Evolutionary conservation across 2,329 filamentous ascomycete genomes (phyloP).

Genomic region (Trichoderma guizhouense): DNA sequence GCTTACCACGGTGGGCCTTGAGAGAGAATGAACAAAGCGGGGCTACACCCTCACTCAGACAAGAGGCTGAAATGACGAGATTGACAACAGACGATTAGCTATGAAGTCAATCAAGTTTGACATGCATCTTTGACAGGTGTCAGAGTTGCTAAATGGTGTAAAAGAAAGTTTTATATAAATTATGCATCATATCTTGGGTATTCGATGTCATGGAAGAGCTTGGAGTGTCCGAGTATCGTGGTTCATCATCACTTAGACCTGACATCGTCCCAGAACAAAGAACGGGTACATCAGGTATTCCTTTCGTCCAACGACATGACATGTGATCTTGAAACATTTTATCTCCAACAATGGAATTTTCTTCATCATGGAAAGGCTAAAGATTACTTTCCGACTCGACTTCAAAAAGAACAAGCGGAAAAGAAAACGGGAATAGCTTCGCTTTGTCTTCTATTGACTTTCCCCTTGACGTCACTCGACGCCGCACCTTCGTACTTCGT

Average conservation of each 20-base stretch:
- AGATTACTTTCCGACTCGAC: background rate
- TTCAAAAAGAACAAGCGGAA: background rate
- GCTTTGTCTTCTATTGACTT: background rate
- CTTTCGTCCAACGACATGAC: background rate
- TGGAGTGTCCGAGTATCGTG: background rate
- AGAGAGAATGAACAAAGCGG: background rate
- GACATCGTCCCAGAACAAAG: background rate
- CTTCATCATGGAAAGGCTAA: background rate
- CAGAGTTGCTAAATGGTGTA: background rate
- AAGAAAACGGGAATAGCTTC: background rate
- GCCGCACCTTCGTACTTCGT: background rate
- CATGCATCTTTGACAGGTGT: background rate
- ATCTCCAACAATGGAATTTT: background rate
- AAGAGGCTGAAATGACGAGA: background rate
- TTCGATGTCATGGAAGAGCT: background rate
- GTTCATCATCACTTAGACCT: background rate
- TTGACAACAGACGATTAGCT: background rate
- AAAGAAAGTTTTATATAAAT: background rate
- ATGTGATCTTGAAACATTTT: background rate
- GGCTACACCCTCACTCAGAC: background rate
- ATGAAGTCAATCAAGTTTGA: background rate
- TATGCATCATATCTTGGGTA: background rate
- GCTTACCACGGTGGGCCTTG: background rate
- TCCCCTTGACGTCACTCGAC: background rate
- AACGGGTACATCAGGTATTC: background rate